Base-by-base conservation (phyloP, 768 basidiomycete genomes). In the Mycena vitilis region DNA sequence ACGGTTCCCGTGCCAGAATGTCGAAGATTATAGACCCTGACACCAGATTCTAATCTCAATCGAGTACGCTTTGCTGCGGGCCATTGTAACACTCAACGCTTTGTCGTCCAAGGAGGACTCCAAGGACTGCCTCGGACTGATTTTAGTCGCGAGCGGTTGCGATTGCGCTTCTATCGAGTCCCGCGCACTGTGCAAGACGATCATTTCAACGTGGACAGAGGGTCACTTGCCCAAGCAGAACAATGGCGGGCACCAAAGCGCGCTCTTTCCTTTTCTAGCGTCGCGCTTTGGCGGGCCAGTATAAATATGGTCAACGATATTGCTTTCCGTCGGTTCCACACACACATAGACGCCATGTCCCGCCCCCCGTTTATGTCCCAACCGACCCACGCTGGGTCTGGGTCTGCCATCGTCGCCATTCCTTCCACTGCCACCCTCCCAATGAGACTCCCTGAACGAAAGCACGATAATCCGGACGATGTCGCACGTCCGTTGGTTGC, bases 401-500 rank as follows among this genome's bases (percentile, higher is more conserved):
- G 25, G 30, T 37, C 6, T 44, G 16, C 57, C 9, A n/a, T 59
- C 6, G 36, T 23, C 36, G 45, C 34, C 11, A 47, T 48, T 48
- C 58, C 58, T 59, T 23, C 30, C 30, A 59, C 58, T 5, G 45
- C 47, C 5, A n/a, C 22, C 25, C 2, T 63, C 11, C 52, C 61
- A 34, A 15, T 23, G 12, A 45, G 5, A 7, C 56, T 51, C 40
- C 56, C 22, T 4, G 38, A 56, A 16, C n/a, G 7, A 20, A 30
- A 5, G 40, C 23, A 22, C 2, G 5, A 9, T 0, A 70, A 77
- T 2, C 80, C 75, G 49, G 70, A 77, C 23, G 79, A 79, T 45
- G 78, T 85, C 38, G 71, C 78, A 20, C 69, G 75, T 18, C 80
- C 81, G 40, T 79, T 80, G 59, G 62, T 88, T 45, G 75, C 76